Conservation (phyloP, 805 yeast species). For the Candida wancherniae region DNA sequence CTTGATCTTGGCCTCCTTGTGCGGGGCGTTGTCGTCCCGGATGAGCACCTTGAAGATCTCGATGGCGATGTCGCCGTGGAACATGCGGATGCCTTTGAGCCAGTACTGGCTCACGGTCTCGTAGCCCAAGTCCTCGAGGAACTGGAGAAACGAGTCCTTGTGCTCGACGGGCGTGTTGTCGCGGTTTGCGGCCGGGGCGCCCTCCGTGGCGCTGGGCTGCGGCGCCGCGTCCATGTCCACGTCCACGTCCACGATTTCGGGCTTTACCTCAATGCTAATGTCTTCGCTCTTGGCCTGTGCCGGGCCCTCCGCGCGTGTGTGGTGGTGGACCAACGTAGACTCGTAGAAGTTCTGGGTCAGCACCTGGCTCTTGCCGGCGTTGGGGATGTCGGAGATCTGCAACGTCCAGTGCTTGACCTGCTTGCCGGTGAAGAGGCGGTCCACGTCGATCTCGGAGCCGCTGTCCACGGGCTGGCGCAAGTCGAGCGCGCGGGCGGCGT, state of each 20-base stretch:
- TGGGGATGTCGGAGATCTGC: constrained; percentile 67
- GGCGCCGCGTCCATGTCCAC: no score
- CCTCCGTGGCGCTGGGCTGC: no score
- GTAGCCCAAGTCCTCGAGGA: constrained; percentile 67
- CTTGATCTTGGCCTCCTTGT: constrained; percentile 23
- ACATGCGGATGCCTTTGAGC: constrained; percentile 57
- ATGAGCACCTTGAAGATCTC: constrained; percentile 50
- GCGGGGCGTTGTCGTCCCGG: constrained; percentile 26
- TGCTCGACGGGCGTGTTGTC: no score
- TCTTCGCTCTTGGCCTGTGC: not conserved
- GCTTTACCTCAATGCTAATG: not conserved
- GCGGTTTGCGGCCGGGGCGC: no score
- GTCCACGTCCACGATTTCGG: not conserved
- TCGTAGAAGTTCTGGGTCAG: constrained; percentile 63
- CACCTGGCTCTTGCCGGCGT: constrained; percentile 64
- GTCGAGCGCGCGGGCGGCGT: constrained; percentile 19
- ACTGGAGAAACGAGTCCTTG: constrained; percentile 37
- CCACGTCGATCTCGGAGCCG: constrained; percentile 21
- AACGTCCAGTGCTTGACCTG: constrained; percentile 50
- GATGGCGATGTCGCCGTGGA: constrained; percentile 55
- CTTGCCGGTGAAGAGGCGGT: constrained; percentile 25
- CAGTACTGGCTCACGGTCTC: constrained; percentile 57
- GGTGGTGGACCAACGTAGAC: constrained; percentile 48
- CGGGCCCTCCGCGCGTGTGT: constrained; percentile 23
- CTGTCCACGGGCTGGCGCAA: constrained; percentile 23